These are phyloP conservation scores for Elsinoe fawcettii DNA, from an alignment of 2,329 filamentous ascomycete genomes.

Conservation along the genomic window DNA sequence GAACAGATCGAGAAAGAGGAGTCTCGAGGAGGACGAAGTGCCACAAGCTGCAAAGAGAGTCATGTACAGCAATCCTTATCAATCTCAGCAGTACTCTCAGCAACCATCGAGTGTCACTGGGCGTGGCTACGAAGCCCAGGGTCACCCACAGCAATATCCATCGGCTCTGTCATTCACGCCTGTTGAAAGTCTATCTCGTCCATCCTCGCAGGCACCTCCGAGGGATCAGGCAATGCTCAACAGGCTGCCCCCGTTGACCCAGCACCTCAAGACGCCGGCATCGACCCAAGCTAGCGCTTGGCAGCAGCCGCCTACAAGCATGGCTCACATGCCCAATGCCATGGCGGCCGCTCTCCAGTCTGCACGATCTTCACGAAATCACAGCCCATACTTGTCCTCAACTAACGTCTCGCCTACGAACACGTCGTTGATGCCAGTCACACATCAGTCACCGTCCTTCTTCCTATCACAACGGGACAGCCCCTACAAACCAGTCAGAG, in stretches of 20 bases:
- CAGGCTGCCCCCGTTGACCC: conserved; percentile 56
- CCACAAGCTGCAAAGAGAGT: background rate
- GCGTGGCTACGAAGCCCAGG: background rate
- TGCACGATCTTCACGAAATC: conserved; percentile 38
- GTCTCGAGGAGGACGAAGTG: conserved; percentile 37
- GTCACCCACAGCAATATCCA: conserved; percentile 24
- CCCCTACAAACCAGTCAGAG: conserved; percentile 83
- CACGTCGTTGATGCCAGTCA: conserved; percentile 45
- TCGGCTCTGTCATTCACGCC: conserved; percentile 66
- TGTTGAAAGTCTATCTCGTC: conserved; percentile 47
- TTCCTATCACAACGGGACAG: conserved; percentile 84
- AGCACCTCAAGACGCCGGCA: conserved; percentile 58
- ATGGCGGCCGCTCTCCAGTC: conserved; percentile 17
- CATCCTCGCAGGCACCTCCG: conserved; percentile 33
- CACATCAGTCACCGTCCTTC: conserved; percentile 75
- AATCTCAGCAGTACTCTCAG: conserved; percentile 22
- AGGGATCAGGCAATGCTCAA: conserved; percentile 29
- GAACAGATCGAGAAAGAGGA: conserved; percentile 46
- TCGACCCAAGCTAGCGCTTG: conserved; percentile 59
- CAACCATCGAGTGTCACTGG: background rate
- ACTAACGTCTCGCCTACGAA: conserved; percentile 60
- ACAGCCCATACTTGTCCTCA: conserved; percentile 48
- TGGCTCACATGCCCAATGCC: background rate
- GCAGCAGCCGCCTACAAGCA: conserved; percentile 19
- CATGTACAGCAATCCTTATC: conserved; percentile 16